These are phyloP conservation scores for Alectoria sarmentosa DNA, from an alignment of 495 filamentous ascomycete genomes.

Conservation along the genomic window DNA sequence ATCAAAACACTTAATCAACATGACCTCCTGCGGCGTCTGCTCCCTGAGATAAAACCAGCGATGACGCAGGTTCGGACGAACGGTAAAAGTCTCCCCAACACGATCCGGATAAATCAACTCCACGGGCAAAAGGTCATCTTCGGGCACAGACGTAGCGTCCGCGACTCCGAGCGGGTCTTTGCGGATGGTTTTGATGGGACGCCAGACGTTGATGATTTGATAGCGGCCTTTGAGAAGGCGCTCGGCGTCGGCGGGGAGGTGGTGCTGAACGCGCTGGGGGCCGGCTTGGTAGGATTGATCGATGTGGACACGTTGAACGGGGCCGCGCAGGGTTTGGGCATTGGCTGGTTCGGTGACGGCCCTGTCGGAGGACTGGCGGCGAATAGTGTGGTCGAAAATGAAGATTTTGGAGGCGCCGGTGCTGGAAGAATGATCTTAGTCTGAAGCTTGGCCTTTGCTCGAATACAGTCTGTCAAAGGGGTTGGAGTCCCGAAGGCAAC, in stretches of 20 bases:
- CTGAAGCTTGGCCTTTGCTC: conserved; percentile 3
- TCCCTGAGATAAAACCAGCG: conserved; percentile 47
- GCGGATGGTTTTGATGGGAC: conserved; percentile 57
- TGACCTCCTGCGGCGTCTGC: conserved; percentile 52
- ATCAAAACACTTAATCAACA: conserved; percentile 68
- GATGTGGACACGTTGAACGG: conserved; percentile 62
- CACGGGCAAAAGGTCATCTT: conserved; percentile 40
- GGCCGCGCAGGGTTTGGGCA: conserved; percentile 43
- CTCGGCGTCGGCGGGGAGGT: conserved; percentile 56
- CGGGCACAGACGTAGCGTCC: conserved; percentile 42
- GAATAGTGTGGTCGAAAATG: conserved; percentile 73
- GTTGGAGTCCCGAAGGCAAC: neutral
- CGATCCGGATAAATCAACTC: conserved; percentile 46
- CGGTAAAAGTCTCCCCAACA: conserved; percentile 40
- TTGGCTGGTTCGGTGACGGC: conserved; percentile 21
- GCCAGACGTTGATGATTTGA: conserved; percentile 78
- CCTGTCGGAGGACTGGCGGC: conserved; percentile 38
- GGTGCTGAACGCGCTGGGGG: conserved; percentile 48
- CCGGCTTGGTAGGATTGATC: conserved; percentile 62
- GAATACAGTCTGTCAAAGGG: neutral
- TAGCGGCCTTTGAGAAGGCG: conserved; percentile 55
- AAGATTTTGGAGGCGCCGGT: conserved; percentile 51
- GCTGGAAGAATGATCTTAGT: conserved; percentile 27
- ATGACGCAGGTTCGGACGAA: conserved; percentile 36
- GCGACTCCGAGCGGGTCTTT: conserved; percentile 59